Percentiles rank a stretch among this genome's conserved stretches.
phyloP scores from a whole-genome alignment of 768 basidiomycete species.

The Dioszegia aurantiaca region DNA sequence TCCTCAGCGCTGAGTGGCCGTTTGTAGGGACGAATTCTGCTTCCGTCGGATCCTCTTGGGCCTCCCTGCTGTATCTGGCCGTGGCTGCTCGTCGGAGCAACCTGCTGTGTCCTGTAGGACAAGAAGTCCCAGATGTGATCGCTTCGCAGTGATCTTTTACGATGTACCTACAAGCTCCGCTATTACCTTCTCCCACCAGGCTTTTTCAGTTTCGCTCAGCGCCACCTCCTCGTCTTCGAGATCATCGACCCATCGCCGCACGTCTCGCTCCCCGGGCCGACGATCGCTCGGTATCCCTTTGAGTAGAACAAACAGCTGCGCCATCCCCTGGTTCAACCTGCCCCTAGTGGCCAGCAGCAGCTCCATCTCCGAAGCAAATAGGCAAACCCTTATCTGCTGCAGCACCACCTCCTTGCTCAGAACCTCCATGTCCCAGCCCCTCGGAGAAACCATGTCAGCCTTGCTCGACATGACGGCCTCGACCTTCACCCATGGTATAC shows the following conservation, averaged over 20 bases:
- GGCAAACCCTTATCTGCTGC: slow-evolving; percentile 29
- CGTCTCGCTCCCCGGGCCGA: slow-evolving; percentile 21
- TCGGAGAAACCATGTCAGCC: slow-evolving; percentile 23
- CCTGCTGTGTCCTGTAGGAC: too few relatives aligned
- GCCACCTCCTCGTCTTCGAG: slow-evolving; percentile 43
- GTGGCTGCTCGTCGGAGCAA: too few relatives aligned
- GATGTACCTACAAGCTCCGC: not conserved
- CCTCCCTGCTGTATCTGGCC: too few relatives aligned
- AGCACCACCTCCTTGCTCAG: slow-evolving; percentile 31
- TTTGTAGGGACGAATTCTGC: too few relatives aligned
- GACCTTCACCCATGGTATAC: slow-evolving; percentile 21
- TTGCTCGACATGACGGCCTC: slow-evolving; percentile 14
- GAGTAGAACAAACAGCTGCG: slow-evolving; percentile 6
- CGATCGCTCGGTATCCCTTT: slow-evolving; percentile 18
- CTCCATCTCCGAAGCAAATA: slow-evolving; percentile 22
- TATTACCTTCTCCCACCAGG: slow-evolving; percentile 34
- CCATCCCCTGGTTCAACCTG: slow-evolving; percentile 17
- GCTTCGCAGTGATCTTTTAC: not conserved
- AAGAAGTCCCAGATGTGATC: too few relatives aligned
- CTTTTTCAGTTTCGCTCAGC: slow-evolving; percentile 25
- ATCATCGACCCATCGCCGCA: slow-evolving; percentile 34
- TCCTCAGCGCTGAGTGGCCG: too few relatives aligned
- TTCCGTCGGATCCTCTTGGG: too few relatives aligned
- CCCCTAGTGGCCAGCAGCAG: slow-evolving; percentile 23
- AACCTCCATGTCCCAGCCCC: slow-evolving; percentile 46